A percentile compares a stretch with the other conserved stretches of the same genome.
Evolutionary conservation across 2,329 filamentous ascomycete species (phyloP).

Genomic region (Microdochium nivale): DNA sequence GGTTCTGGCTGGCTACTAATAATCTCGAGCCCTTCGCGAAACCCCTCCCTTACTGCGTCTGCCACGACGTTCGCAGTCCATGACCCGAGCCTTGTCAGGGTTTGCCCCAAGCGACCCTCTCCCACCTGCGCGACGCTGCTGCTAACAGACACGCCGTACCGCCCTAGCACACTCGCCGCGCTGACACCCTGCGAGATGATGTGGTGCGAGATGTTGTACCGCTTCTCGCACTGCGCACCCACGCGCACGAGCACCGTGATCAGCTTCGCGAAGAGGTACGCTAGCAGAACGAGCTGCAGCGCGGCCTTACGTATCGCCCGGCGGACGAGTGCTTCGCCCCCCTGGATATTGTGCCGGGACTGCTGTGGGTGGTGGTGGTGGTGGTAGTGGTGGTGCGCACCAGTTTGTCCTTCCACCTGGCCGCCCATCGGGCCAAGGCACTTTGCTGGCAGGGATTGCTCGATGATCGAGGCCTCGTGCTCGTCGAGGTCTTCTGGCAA

Average conservation of each 20-base stretch:
- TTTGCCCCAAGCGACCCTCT: conserved; percentile 54
- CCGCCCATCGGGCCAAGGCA: conserved; percentile 10
- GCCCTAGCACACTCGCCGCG: conserved; percentile 44
- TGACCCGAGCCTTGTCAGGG: conserved; percentile 42
- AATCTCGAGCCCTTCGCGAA: conserved; percentile 25
- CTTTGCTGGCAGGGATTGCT: conserved; percentile 36
- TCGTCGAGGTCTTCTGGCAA: conserved; percentile 48
- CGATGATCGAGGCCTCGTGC: conserved; percentile 43
- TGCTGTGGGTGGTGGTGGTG: not conserved
- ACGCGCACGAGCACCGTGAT: conserved; percentile 38
- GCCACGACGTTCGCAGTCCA: conserved; percentile 58
- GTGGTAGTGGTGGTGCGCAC: not conserved
- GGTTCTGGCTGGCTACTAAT: conserved; percentile 10
- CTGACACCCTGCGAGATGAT: conserved; percentile 42
- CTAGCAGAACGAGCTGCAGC: conserved; percentile 47
- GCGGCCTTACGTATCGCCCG: conserved; percentile 46
- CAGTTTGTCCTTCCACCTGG: conserved; percentile 8
- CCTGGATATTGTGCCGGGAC: not conserved
- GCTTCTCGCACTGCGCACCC: conserved; percentile 54
- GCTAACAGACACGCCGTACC: conserved; percentile 40
- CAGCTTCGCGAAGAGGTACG: conserved; percentile 54
- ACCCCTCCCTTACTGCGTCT: conserved; percentile 59
- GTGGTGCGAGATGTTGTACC: conserved; percentile 55
- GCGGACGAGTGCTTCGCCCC: conserved; percentile 47
- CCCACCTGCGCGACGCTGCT: conserved; percentile 50